Evolutionary conservation across 1,284 basidiomycete genomes (phyloP), one percentile per base, ranked within the genome.

Genomic region (Moesziomyces parantarcticus): DNA sequence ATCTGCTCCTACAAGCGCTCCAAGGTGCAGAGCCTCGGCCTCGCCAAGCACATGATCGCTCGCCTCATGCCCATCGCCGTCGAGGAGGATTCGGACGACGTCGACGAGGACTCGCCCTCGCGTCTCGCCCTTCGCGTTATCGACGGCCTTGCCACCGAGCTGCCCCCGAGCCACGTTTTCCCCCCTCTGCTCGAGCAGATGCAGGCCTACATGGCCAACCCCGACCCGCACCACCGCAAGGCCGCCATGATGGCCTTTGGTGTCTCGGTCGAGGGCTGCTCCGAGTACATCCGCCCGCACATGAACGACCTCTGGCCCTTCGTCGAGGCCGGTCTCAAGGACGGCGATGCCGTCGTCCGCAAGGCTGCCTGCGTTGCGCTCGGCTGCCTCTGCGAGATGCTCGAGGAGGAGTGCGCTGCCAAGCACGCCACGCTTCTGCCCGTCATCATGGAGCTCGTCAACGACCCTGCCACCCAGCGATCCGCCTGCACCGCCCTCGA

Each of bases 141-240:
- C 72, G 97, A 99, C 84, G 90, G 91, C 57, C 90, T 99, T 52
- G 91, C 96, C 21, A 97, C 96, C 65, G 91, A 91, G 76, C 89
- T 99, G 11, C 97, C 97, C 25, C 97, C 97, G 14, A 89, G 89
- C 57, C 96, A 98, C 86, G 96, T 99, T 75, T 99, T 98, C 90
- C 94, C 95, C 29, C 89, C 93, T 20, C 90, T 99, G 50, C 92
- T 92, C 64, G 86, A 85, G 54, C 83, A 82, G 62, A 84, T 86
- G 71, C 85, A 85, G 71, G 89, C 69, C 40, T 83, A 83, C 61
- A 78, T 80, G 58, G 25, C 50, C 51, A 73, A 78, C 65, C 59
- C 74, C 48, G 78, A 82, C 62, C 87, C 89, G 55, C 85, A 88
- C 76, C 86, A 87, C 79, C 92, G 97, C 68, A 95, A 97, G 75